Conservation (phyloP, 192 early-diverging fungal species). For the Coemansia sp. region DNA sequence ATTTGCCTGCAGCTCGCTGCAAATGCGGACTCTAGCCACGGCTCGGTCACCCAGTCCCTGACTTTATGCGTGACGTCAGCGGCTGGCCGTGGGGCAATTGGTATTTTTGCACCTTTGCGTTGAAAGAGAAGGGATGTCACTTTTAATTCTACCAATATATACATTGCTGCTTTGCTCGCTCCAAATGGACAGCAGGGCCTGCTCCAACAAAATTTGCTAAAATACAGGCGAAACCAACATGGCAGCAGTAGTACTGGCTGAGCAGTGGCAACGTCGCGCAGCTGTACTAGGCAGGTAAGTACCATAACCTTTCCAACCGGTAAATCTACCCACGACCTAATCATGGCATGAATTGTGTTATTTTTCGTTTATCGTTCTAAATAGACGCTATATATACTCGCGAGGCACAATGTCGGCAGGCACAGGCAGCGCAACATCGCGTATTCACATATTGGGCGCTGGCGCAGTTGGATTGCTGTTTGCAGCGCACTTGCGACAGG, state of each 20-base stretch:
- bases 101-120: background rate
- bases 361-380: background rate
- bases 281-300: background rate
- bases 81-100: background rate
- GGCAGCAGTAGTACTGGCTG: background rate
- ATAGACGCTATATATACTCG: background rate
- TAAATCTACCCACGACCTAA: too few species aligned
- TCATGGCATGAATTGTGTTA: too few species aligned
- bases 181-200: too few species aligned
- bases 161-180: too few species aligned
- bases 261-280: background rate
- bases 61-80: background rate
- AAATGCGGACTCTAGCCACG: background rate
- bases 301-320: background rate
- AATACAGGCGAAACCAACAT: background rate
- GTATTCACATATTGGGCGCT: conserved; percentile 67
- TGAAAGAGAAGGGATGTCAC: too few species aligned
- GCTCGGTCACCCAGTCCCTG: background rate
- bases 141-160: too few species aligned
- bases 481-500: conserved; percentile 58
- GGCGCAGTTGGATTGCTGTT: conserved; percentile 71
- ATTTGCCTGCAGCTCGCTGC: background rate
- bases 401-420: background rate
- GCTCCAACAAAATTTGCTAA: too few species aligned
- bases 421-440: conserved; percentile 11